phyloP scores from a whole-genome alignment of 768 basidiomycete species.

The Auricularia sp. region DNA sequence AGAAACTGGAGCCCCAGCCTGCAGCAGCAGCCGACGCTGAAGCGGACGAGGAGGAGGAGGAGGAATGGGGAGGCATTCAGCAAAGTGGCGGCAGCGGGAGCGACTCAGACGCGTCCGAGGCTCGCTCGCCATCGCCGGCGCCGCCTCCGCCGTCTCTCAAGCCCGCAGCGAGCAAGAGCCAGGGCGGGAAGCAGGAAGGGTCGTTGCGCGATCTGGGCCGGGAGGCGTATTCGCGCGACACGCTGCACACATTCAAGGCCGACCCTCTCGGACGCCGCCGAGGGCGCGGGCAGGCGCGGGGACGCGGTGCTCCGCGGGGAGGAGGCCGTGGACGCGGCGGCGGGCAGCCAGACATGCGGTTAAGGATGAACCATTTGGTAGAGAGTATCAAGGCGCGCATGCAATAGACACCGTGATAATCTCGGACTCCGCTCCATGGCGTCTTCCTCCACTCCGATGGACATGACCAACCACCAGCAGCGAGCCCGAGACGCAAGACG shows the following conservation, averaged over 20 bases:
- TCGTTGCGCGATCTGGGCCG: conserved; percentile 52
- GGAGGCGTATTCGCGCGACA: conserved; percentile 50
- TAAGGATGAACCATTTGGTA: conserved; percentile 78
- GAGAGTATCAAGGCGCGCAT: conserved; percentile 57
- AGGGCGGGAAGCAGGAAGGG: conserved; percentile 4
- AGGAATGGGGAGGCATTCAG: conserved; percentile 6
- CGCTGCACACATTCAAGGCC: conserved; percentile 49
- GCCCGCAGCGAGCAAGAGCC: conserved; percentile 10
- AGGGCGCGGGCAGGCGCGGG: conserved; percentile 2
- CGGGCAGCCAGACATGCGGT: conserved; percentile 68
- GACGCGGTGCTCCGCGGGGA: conserved; percentile 4
- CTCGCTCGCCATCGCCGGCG: neutral
- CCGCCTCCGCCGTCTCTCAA: conserved; percentile 3
- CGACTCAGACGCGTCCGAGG: neutral
- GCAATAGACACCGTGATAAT: neutral
- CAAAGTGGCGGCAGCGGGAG: too few relatives aligned
- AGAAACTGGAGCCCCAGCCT: conserved; percentile 29
- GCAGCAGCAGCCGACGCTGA: neutral
- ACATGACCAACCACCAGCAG: neutral
- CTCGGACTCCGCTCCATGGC: neutral
- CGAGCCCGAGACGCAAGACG: neutral
- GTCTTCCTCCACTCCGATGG: neutral
- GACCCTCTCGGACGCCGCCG: conserved; percentile 29
- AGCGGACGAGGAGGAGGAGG: conserved; percentile 5
- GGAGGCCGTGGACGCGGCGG: conserved; percentile 7